A percentile compares a stretch with the other conserved stretches of the same genome.
phyloP scores from a whole-genome alignment of 768 basidiomycete species.

The Asterophora parasitica region DNA sequence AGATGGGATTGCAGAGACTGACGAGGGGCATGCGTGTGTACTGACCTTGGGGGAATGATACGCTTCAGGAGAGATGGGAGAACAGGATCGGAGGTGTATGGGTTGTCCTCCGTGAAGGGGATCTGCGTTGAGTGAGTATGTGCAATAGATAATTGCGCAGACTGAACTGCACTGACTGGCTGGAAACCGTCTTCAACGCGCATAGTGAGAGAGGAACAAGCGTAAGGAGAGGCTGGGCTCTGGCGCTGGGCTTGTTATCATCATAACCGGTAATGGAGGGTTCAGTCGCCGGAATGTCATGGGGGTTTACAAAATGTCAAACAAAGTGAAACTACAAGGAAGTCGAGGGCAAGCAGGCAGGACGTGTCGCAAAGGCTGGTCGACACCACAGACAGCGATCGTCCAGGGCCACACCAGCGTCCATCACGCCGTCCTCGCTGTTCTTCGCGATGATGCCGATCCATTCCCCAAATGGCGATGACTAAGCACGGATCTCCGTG shows the following conservation, averaged over 20 bases:
- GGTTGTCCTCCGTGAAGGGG: conserved; percentile 53
- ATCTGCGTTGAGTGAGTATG: conserved; percentile 28
- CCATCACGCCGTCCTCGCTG: not conserved
- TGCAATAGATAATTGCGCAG: not conserved
- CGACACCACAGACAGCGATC: not conserved
- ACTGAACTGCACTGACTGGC: conserved; percentile 29
- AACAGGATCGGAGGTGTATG: conserved; percentile 57
- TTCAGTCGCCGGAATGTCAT: not conserved
- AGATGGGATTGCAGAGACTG: not conserved
- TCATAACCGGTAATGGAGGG: conserved; percentile 5
- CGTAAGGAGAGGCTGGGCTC: too few relatives aligned
- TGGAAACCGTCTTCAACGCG: conserved; percentile 66
- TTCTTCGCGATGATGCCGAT: too few relatives aligned
- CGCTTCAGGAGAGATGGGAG: conserved; percentile 58
- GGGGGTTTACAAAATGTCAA: conserved; percentile 5
- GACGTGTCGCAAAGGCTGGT: conserved; percentile 2
- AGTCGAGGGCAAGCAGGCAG: not conserved
- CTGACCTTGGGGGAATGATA: conserved; percentile 42
- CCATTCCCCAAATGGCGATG: too few relatives aligned
- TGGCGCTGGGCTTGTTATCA: not conserved
- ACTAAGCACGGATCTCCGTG: too few relatives aligned
- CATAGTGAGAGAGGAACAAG: conserved; percentile 32
- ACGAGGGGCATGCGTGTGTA: too few relatives aligned
- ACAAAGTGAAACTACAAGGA: not conserved
- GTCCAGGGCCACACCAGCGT: too few relatives aligned